Base-by-base conservation (phyloP, 78 protist genomes). In the Emiliania huxleyi region DNA sequence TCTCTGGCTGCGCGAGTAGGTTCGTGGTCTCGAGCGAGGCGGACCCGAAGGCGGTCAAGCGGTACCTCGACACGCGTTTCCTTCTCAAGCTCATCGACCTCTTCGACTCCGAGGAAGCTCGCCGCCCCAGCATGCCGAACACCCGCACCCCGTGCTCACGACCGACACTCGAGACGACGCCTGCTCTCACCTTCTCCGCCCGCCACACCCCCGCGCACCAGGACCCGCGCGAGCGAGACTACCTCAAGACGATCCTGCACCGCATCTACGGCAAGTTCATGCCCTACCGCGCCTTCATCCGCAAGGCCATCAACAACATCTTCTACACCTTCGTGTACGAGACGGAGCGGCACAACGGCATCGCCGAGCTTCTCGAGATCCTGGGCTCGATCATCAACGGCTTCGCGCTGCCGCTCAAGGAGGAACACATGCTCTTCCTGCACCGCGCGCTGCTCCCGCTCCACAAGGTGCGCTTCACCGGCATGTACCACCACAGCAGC, bases 201-300 rank as follows among this genome's bases (percentile, higher is more conserved):
- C n/a, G n/a, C n/a, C n/a, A n/a, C n/a, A n/a, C n/a, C n/a, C n/a
- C n/a, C n/a, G n/a, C n/a, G n/a, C n/a, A n/a, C n/a, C n/a, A n/a
- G 62, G 99, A 98, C 73, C 98, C 98, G 19, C 95, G 99, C 33
- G 99, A 98, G 93, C 94, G 99, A 37, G 99, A 98, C 92, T 98
- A 96, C 93, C 93, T 98, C 21, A 98, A 98, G 92, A 98, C 99
- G 12, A 96, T 97, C 15, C 95, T 98, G 40, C 99, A 98, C 48
- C 90, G 99, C 38, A 96, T 98, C 52, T 98, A 98, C 95, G 98
- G 91, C 69, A 84, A 87, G 79, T 97, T 97, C 94, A 95, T 98
- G 92, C 90, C 95, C 15, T 94, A 96, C 37, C 96, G 99, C 43
- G 96, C 98, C 4, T 98, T 96, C 91, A 91, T 91, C 26, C 91